A percentile compares a stretch with the other conserved stretches of the same genome.
phyloP scores from a whole-genome alignment of 352 stramenopile species.

The Globisporangium alternatum region DNA sequence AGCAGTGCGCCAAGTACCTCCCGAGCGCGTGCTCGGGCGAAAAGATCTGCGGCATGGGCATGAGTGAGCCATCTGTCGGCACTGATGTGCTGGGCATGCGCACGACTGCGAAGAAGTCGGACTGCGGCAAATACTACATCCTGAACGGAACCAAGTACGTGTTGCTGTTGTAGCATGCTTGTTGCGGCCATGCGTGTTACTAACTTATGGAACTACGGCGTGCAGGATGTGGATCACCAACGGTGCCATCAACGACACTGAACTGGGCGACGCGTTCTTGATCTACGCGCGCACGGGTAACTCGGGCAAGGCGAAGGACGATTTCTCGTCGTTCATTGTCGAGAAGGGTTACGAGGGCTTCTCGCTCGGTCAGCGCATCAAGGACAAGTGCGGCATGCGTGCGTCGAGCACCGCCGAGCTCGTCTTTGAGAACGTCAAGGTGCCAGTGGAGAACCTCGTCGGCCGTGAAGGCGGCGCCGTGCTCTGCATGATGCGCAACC shows the following conservation, averaged over 20 bases:
- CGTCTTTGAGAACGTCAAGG: constrained; percentile 97
- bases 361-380: constrained; percentile 96
- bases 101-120: constrained; percentile 89
- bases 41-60: constrained; percentile 98
- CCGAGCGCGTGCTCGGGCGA: constrained; percentile 90
- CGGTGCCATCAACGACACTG: constrained; percentile 93
- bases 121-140: constrained; percentile 90
- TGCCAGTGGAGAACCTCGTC: constrained; percentile 93
- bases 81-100: constrained; percentile 95
- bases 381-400: constrained; percentile 98
- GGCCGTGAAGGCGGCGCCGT: constrained; percentile 70
- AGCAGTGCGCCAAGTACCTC: constrained; percentile 88
- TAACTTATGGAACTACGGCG: constrained; percentile 1
- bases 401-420: constrained; percentile 97
- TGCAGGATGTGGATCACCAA: constrained; percentile 99
- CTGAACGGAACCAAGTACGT: constrained; percentile 83
- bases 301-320: constrained; percentile 72
- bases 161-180: neutral
- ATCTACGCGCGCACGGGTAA: constrained; percentile 97
- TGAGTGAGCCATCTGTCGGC: constrained; percentile 97
- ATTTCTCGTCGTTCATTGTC: constrained; percentile 98
- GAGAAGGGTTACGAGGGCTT: constrained; percentile 97
- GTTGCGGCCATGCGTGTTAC: neutral
- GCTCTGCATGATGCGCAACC: constrained; percentile 95
- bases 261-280: constrained; percentile 96